These are phyloP conservation scores for Canavalia gladiata DNA, from an alignment of 306 rosid species.

Conservation along the genomic window DNA sequence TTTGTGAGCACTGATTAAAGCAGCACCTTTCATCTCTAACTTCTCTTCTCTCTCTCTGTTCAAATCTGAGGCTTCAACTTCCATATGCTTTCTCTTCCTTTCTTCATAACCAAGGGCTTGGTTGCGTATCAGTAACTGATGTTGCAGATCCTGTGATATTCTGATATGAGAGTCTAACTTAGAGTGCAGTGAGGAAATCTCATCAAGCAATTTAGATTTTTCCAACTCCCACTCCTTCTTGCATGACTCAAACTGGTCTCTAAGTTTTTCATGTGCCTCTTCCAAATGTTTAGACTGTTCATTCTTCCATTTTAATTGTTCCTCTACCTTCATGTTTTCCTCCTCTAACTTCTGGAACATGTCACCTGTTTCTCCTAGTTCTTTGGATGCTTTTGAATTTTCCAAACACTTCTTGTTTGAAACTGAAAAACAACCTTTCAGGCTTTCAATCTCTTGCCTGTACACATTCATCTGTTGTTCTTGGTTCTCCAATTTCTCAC, in stretches of 20 bases:
- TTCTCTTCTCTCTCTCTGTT: constrained; percentile 60
- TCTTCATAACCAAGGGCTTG: not conserved
- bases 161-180: constrained; percentile 63
- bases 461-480: constrained; percentile 54
- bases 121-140: not conserved
- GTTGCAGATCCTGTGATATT: constrained; percentile 50
- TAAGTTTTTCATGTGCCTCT: constrained; percentile 66
- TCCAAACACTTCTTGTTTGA: constrained; percentile 53
- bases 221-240: constrained; percentile 70
- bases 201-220: constrained; percentile 61
- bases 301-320: not conserved
- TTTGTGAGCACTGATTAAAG: constrained; percentile 48
- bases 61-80: not conserved
- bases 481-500: constrained; percentile 58
- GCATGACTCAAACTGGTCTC: constrained; percentile 56
- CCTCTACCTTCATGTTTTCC: not conserved
- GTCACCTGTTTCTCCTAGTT: constrained; percentile 54
- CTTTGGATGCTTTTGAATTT: constrained; percentile 47
- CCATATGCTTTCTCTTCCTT: not conserved
- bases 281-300: constrained; percentile 49
- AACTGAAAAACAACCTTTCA: constrained; percentile 41
- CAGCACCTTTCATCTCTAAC: constrained; percentile 66
- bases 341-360: constrained; percentile 2
- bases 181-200: constrained; percentile 63
- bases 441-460: constrained; percentile 62